Conservation (phyloP, 2,329 filamentous ascomycete species). For the Aspergillus carbonarius region DNA sequence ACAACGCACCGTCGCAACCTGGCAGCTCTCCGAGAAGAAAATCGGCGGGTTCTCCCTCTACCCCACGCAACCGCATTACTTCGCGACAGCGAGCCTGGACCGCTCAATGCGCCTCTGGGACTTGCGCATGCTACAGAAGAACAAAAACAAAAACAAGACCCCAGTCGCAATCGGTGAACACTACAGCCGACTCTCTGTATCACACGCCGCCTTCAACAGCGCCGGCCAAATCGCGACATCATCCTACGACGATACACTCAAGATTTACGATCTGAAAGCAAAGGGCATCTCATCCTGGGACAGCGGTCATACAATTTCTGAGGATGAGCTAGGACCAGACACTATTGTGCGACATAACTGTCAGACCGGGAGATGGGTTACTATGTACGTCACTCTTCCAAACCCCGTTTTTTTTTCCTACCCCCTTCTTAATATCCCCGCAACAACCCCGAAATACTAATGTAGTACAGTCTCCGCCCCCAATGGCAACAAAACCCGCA, state of each 20-base stretch:
- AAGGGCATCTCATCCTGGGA: slow-evolving; percentile 60
- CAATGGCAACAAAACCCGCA: slow-evolving; percentile 84
- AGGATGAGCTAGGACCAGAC: slow-evolving; percentile 66
- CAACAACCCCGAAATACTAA: too few species aligned
- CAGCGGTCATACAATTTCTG: slow-evolving; percentile 57
- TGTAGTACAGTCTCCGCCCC: slow-evolving; percentile 61
- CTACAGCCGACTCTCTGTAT: slow-evolving; percentile 78
- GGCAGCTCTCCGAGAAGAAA: slow-evolving; percentile 83
- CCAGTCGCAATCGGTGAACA: slow-evolving; percentile 79
- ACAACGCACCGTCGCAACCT: slow-evolving; percentile 61
- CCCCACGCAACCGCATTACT: slow-evolving; percentile 73
- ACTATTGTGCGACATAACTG: slow-evolving; percentile 81
- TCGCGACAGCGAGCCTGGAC: slow-evolving; percentile 88
- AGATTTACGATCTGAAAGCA: slow-evolving; percentile 75
- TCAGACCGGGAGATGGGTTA: slow-evolving; percentile 93
- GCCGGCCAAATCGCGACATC: slow-evolving; percentile 85
- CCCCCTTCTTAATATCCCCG: not conserved
- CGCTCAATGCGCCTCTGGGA: slow-evolving; percentile 92
- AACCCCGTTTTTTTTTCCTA: slow-evolving; percentile 21
- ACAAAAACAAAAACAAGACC: slow-evolving; percentile 40
- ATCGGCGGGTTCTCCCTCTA: slow-evolving; percentile 91
- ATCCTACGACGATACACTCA: slow-evolving; percentile 92
- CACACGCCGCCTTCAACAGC: slow-evolving; percentile 85
- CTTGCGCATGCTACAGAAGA: slow-evolving; percentile 59
- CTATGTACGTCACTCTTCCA: slow-evolving; percentile 55